Evolutionary conservation across 2,329 filamentous ascomycete genomes (phyloP).

Genomic region (Bipolaris gigantea): DNA sequence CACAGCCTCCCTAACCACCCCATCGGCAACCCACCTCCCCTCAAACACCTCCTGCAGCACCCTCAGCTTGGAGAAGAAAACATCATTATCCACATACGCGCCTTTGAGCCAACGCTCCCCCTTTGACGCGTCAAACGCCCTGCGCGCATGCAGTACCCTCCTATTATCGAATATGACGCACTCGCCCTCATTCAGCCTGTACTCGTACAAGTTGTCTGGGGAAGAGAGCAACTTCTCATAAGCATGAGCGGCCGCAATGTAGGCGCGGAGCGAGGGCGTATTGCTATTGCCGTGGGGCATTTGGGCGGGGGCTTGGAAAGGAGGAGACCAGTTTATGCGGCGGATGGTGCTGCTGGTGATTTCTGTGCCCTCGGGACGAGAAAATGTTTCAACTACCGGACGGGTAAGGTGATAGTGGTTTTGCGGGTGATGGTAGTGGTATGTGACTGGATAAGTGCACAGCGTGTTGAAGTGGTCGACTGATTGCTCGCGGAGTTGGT

Average conservation of each 20-base stretch:
- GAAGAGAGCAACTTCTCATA: slow-evolving; percentile 65
- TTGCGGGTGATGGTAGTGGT: slow-evolving; percentile 67
- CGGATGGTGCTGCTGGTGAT: slow-evolving; percentile 41
- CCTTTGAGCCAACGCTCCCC: slow-evolving; percentile 83
- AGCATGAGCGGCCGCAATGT: slow-evolving; percentile 48
- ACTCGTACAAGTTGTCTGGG: slow-evolving; percentile 64
- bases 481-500: slow-evolving; percentile 37
- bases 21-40: slow-evolving; percentile 41
- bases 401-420: slow-evolving; percentile 64
- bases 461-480: slow-evolving; percentile 48
- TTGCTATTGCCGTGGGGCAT: slow-evolving; percentile 37
- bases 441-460: slow-evolving; percentile 53
- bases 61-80: slow-evolving; percentile 54
- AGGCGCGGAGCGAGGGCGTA: slow-evolving; percentile 32
- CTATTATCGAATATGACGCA: slow-evolving; percentile 93
- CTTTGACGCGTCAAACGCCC: slow-evolving; percentile 67
- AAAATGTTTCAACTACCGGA: slow-evolving; percentile 56
- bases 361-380: slow-evolving; percentile 30
- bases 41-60: slow-evolving; percentile 46
- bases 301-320: slow-evolving; percentile 68
- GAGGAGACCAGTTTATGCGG: slow-evolving; percentile 72
- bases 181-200: slow-evolving; percentile 76
- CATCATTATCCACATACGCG: slow-evolving; percentile 74
- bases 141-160: slow-evolving; percentile 80
- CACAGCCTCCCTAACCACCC: slow-evolving; percentile 30